Percentiles rank a stretch among this genome's conserved stretches.
These are phyloP conservation scores for Elongisporangium anandrum DNA, from an alignment of 352 stramenopile genomes.

Conservation along the genomic window DNA sequence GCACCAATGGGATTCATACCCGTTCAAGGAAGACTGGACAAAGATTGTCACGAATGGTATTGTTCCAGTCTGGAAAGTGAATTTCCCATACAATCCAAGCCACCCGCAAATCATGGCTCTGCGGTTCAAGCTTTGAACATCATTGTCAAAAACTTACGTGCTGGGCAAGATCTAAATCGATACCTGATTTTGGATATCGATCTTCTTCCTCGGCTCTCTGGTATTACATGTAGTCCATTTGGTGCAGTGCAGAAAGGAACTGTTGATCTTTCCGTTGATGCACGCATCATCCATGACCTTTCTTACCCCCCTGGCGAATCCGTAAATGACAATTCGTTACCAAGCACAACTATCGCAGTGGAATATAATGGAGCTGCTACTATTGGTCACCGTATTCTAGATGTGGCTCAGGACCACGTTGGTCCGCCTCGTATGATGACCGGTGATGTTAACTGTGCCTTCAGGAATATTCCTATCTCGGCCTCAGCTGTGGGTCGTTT, in stretches of 20 bases:
- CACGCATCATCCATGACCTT: conserved; percentile 11
- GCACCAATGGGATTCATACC: neutral
- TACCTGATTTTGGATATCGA: conserved; percentile 14
- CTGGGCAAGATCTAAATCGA: conserved; percentile 5
- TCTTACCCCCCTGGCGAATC: conserved; percentile 5
- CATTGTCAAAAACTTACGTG: conserved; percentile 8
- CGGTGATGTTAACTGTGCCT: conserved; percentile 1
- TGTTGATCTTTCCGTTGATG: conserved; percentile 1
- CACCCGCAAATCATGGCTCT: conserved; percentile 5
- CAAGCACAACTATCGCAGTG: neutral
- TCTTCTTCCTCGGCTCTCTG: neutral
- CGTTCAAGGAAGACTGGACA: neutral
- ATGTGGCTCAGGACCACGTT: conserved; percentile 1
- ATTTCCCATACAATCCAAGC: neutral
- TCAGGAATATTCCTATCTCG: neutral
- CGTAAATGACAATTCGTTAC: conserved; percentile 6
- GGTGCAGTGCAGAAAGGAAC: conserved; percentile 10
- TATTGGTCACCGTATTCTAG: neutral
- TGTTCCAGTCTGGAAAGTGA: neutral
- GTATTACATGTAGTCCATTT: conserved; percentile 12
- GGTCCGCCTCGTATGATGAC: conserved; percentile 4
- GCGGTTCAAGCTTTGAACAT: conserved; percentile 6
- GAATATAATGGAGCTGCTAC: conserved; percentile 5
- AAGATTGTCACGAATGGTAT: conserved; percentile 5
- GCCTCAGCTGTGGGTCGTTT: neutral